Evolutionary conservation across 495 filamentous ascomycete genomes (phyloP), one percentile per base, ranked within the genome.

Genomic region (Penicillium parvum): DNA sequence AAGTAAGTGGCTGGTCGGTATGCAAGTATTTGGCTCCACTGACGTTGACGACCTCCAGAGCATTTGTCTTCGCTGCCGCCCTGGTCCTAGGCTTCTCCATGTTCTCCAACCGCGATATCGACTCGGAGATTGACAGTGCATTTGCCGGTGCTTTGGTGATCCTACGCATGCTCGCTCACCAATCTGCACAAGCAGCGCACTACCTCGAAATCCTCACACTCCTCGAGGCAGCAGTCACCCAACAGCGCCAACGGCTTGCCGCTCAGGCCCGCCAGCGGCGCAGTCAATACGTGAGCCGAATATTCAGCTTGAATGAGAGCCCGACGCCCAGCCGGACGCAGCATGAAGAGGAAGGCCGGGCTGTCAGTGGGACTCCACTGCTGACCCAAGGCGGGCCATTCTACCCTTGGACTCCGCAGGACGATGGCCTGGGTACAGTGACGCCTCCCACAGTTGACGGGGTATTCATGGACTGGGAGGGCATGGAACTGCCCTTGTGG

Each of bases 1-100:
- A 69, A 67, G 62, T 68, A 22, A 11, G 57, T 32, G 14, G 17
- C 9, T 26, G 9, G 0, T 15, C 0, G 15, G 5, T 10, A 3
- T 14, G 3, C 18, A 5, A 5, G 17, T 6, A 21, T 10, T 30
- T 33, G n/a, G n/a, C 1, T 4, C 10, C 3, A 30, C 44, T 56
- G 23, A 63, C 48, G 5, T 20, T 15, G 12, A 34, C n/a, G 32
- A 25, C 8, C 3, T n/a, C 9, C 25, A 70, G 66, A 37, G 68
- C 68, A 5, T 65, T 67, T 35, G 48, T 68, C 0, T 71, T 71
- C 36, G 68, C 68, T 1, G 65, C 68, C 29, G 68, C 60, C 1
- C 40, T 71, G n/a, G 62, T 68, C 1, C 52, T 69, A 5, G 68
- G 68, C 21, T 71, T 69, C 33, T 69, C 68, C 2, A 62, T 71